Base-by-base conservation (phyloP, 2,329 filamentous ascomycete species). In the Sphaerulina populicola region DNA sequence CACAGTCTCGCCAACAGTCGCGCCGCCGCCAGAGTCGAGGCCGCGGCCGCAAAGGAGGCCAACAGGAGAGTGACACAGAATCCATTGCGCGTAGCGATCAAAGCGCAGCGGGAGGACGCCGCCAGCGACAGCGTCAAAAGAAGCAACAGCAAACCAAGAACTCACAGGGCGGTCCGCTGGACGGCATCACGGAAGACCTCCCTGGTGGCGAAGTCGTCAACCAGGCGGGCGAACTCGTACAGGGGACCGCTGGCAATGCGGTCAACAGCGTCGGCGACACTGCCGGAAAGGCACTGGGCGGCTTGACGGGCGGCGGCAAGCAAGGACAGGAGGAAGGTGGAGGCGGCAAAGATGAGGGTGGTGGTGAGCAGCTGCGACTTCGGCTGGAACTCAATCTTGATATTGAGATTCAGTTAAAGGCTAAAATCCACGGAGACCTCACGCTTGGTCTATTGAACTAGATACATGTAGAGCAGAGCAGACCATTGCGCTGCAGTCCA, bases 341-440 rank as follows among this genome's bases (percentile, higher is more conserved):
- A 43, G 60, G 60, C 14, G 64, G 64, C 40, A 64, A 66, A 7
- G 70, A 68, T 11, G 66, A 62, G 4, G 68, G 64, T 30, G 70
- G 71, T 58, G 74, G 71, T 54, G 73, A 74, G 63, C 73, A 78
- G 60, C 69, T 82, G 57, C 74, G 77, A 59, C 60, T 81, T 66
- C 70, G 77, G 59, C 61, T 82, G 56, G 79, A 82, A 59, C 67
- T 81, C 57, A 82, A 82, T 60, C 68, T 82, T 54, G 79, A 81
- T 63, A 79, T 82, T 62, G 79, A 82, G 63, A 74, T 82, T 49
- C 77, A 81, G 62, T 67, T 82, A 42, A 82, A 82, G 71, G 79
- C 79, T n/a, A 80, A 78, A 67, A 81, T 82, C 58, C 78, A 81
- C 57, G 79, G 79, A 68, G 79, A 82, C 60, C 68, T 82, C 53